phyloP scores from a whole-genome alignment of 371 early-diverging fungal species.

The Saksenaea vasiformis region DNA sequence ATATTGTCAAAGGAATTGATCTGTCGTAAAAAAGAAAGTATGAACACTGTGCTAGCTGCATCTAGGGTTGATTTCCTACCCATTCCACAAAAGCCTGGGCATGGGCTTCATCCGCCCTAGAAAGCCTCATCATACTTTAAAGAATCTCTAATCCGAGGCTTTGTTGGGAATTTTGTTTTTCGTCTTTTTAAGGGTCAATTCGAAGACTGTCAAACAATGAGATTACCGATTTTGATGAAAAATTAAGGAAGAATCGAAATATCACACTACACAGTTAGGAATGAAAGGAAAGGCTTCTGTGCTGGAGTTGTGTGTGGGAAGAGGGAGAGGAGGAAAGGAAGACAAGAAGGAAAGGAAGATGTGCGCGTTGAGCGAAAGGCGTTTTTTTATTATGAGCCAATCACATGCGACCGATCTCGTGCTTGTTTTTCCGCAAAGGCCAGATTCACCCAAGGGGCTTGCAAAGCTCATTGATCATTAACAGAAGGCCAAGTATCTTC shows the following conservation, averaged over 20 bases:
- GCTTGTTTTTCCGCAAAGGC: not conserved
- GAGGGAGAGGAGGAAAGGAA: conserved; percentile 7
- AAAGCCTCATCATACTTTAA: conserved; percentile 22
- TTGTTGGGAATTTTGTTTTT: conserved; percentile 8
- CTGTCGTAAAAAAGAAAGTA: conserved; percentile 35
- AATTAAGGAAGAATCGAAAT: not conserved
- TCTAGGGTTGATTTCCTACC: conserved; percentile 21
- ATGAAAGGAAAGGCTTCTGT: not conserved
- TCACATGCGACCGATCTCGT: not conserved
- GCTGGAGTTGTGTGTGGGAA: not conserved
- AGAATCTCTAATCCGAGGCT: not conserved
- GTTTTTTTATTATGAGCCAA: not conserved
- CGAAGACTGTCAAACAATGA: not conserved
- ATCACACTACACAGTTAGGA: not conserved
- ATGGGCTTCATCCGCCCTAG: conserved; percentile 25
- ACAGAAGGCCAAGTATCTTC: not conserved
- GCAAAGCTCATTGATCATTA: not conserved
- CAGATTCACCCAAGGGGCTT: not conserved
- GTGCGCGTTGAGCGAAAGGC: not conserved
- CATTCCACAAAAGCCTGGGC: conserved; percentile 42
- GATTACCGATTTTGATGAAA: not conserved
- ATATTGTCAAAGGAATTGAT: conserved; percentile 75
- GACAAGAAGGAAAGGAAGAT: conserved; percentile 4
- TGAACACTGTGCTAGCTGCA: not conserved
- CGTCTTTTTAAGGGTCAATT: not conserved